Evolutionary conservation across 2,329 filamentous ascomycete species (phyloP), one percentile per base, ranked within the genome.

Genomic region (Uncinocarpus reesii): DNA sequence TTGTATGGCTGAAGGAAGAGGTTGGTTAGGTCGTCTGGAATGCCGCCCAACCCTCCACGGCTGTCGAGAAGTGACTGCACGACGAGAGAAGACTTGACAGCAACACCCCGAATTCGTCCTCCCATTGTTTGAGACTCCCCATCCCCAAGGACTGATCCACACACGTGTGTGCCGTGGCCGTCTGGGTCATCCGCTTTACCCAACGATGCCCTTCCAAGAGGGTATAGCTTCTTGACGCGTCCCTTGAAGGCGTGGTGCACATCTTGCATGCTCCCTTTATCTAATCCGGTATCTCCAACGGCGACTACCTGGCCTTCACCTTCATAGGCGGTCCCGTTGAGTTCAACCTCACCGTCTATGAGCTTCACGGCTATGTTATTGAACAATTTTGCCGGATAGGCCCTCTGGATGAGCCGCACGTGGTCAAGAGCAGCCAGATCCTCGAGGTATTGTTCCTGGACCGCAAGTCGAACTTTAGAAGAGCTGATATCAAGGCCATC

Each of bases 141-240:
- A 21, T 53, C 49, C 15, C 57, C 57, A 16, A 59, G 52, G 11
- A 54, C 52, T 7, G 55, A 58, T 11, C 52, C 56, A 28, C 53
- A 52, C 10, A 59, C 57, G 37, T 59, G 56, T 1, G 57, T 58
- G 15, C 57, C 57, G 35, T 59, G 57, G 2, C 55, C 57, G 23
- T 53, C 44, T 7, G 52, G 46, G 23, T 57, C 52, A 28, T 56
- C 52, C 7, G 47, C 11, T 18, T 38, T 45, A 21, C 21, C 23
- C n/a, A 28, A 21, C 7, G 23, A 11, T 10, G 37, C 18, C 3
- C 49, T 42, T 28, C 54, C 51, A 15, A 53, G 45, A 13, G 50
- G 44, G 31, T 52, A 53, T 8, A 53, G 42, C 2, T 52, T 41
- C 40, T 55, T 51, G 18, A 57, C 50, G 8, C 56, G 51, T 11